Conservation (phyloP, 2,329 filamentous ascomycete species). For the Penicillium hesseltinei region DNA sequence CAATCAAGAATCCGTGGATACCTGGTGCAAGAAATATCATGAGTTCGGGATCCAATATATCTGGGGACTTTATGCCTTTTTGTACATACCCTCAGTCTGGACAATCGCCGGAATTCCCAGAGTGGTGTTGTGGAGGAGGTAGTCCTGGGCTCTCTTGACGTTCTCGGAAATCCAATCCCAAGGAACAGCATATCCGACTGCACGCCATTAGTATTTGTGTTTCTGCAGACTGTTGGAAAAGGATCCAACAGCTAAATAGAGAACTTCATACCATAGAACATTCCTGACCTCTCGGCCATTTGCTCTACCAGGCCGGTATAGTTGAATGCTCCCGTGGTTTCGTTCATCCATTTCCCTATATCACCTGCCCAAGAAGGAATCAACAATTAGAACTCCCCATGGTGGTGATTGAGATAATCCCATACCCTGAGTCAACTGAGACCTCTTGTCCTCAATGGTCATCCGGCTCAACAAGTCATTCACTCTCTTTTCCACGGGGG, state of each 20-base stretch:
- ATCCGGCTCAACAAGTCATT: conserved; percentile 68
- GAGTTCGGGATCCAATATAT: background rate
- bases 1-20: conserved; percentile 69
- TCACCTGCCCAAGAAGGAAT: conserved; percentile 50
- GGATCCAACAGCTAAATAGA: too few species aligned
- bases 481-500: conserved; percentile 63
- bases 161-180: conserved; percentile 63
- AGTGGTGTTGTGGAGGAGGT: conserved; percentile 64
- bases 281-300: conserved; percentile 64
- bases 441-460: conserved; percentile 71
- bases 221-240: background rate
- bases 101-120: conserved; percentile 70
- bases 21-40: conserved; percentile 14
- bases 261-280: conserved; percentile 55
- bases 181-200: conserved; percentile 64
- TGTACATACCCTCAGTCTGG: conserved; percentile 61
- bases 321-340: conserved; percentile 66
- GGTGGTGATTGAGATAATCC: background rate
- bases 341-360: conserved; percentile 70
- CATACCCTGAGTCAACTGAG: conserved; percentile 62
- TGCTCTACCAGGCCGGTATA: conserved; percentile 64
- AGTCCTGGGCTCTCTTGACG: conserved; percentile 66
- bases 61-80: background rate
- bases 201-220: conserved; percentile 1
- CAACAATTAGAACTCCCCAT: background rate